Conservation (phyloP, 345 rosid genomes). For the Camelina hispida region DNA sequence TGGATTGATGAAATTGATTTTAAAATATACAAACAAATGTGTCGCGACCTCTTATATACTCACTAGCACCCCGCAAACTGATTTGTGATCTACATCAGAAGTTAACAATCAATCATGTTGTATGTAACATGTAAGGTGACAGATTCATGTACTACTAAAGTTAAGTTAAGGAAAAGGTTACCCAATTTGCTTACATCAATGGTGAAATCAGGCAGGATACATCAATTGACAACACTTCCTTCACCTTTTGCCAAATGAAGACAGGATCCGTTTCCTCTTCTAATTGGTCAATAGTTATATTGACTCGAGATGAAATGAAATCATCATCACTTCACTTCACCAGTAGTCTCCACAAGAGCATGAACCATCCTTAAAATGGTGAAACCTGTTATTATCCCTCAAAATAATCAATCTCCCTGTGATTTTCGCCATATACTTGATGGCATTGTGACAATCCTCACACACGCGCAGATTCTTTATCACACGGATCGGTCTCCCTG, state of each 20-base stretch:
- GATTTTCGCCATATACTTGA: conserved; percentile 65
- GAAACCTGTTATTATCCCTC: conserved; percentile 75
- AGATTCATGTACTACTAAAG: too few species aligned
- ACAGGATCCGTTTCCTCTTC: not conserved
- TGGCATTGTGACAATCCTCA: conserved; percentile 71
- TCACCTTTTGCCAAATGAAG: conserved; percentile 2
- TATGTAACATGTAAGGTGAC: not conserved
- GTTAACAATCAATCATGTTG: not conserved
- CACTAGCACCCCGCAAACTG: too few species aligned
- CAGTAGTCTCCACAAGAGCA: conserved; percentile 84
- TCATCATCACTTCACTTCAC: conserved; percentile 48
- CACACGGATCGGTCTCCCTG: conserved; percentile 69
- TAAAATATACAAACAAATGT: too few species aligned
- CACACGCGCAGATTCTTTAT: conserved; percentile 74
- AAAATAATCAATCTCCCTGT: conserved; percentile 61
- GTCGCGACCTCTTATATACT: too few species aligned
- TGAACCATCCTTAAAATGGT: conserved; percentile 65
- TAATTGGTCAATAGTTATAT: not conserved
- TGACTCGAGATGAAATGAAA: conserved; percentile 13
- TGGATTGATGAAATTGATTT: too few species aligned
- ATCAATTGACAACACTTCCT: conserved; percentile 6
- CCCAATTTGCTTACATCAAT: not conserved
- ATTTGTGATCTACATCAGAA: not conserved
- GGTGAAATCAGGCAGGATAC: not conserved
- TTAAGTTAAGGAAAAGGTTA: not conserved